phyloP scores from a whole-genome alignment of 106 monocot genomes.

The Acorus calamus region DNA sequence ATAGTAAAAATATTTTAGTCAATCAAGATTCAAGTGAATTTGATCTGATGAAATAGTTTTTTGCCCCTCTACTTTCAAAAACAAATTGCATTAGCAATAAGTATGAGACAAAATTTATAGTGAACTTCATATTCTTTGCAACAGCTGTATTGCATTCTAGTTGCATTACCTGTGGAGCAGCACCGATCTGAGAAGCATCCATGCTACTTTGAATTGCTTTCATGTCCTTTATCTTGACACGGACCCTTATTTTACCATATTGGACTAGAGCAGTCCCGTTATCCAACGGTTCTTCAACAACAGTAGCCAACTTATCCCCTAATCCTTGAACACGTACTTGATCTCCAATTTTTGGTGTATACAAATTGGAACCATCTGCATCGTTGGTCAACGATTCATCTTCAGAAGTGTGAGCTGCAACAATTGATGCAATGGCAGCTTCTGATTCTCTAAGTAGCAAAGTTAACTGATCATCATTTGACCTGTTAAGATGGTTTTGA shows the following conservation, averaged over 20 bases:
- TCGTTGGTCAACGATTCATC: constrained; percentile 10
- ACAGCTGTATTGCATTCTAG: constrained; percentile 11
- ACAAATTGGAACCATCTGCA: constrained; percentile 9
- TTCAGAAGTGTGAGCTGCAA: constrained; percentile 33
- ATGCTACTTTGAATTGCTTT: constrained; percentile 14
- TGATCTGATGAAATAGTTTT: too few relatives aligned
- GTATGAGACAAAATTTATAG: too few relatives aligned
- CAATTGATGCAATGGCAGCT: constrained; percentile 47
- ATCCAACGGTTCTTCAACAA: constrained; percentile 43
- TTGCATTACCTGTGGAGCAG: constrained; percentile 9
- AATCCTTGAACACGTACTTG: constrained; percentile 54
- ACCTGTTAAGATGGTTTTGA: constrained; percentile 36
- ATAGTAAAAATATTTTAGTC: too few relatives aligned
- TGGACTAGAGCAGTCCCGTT: constrained; percentile 41
- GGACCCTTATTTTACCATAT: constrained; percentile 70
- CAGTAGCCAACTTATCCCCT: constrained; percentile 52
- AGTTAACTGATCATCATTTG: constrained; percentile 33
- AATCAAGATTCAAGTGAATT: too few relatives aligned
- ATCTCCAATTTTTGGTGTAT: constrained; percentile 58
- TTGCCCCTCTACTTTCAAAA: too few relatives aligned
- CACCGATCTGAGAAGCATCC: constrained; percentile 6
- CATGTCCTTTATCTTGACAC: constrained; percentile 52
- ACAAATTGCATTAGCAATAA: too few relatives aligned
- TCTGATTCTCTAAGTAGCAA: constrained; percentile 47
- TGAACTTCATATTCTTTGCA: too few relatives aligned